phyloP scores from a whole-genome alignment of 306 rosid species.

The Acacia acuminata region DNA sequence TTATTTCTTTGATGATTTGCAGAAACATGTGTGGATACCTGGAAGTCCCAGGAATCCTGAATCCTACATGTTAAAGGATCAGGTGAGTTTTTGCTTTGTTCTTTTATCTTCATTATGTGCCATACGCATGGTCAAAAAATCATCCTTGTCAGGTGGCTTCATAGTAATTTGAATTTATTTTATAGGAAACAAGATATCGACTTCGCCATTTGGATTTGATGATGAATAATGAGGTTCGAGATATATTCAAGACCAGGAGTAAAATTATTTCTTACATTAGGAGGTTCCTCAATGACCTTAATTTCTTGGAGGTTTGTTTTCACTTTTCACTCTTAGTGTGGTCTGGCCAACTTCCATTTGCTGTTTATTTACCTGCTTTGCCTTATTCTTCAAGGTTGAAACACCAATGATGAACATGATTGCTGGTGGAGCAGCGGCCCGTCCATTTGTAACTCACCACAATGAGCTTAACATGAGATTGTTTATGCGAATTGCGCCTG shows the following conservation, averaged over 20 bases:
- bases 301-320: slow-evolving; percentile 88
- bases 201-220: slow-evolving; percentile 89
- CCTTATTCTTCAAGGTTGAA: too few relatives aligned
- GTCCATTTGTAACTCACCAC: slow-evolving; percentile 90
- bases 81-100: slow-evolving; percentile 36
- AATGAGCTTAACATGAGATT: slow-evolving; percentile 87
- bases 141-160: background rate
- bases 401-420: slow-evolving; percentile 99
- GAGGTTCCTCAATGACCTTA: slow-evolving; percentile 69
- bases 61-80: slow-evolving; percentile 45
- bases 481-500: too few relatives aligned
- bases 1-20: background rate
- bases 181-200: slow-evolving; percentile 81
- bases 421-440: slow-evolving; percentile 98
- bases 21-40: slow-evolving; percentile 7
- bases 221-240: too few relatives aligned
- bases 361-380: too few relatives aligned
- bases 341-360: background rate
- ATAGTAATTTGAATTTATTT: background rate
- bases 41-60: slow-evolving; percentile 18
- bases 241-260: too few relatives aligned
- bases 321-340: background rate
- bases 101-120: background rate
- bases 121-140: background rate
- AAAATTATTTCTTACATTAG: slow-evolving; percentile 71